These are phyloP conservation scores for Paralagenidium karlingii DNA, from an alignment of 352 stramenopile genomes.

Conservation along the genomic window DNA sequence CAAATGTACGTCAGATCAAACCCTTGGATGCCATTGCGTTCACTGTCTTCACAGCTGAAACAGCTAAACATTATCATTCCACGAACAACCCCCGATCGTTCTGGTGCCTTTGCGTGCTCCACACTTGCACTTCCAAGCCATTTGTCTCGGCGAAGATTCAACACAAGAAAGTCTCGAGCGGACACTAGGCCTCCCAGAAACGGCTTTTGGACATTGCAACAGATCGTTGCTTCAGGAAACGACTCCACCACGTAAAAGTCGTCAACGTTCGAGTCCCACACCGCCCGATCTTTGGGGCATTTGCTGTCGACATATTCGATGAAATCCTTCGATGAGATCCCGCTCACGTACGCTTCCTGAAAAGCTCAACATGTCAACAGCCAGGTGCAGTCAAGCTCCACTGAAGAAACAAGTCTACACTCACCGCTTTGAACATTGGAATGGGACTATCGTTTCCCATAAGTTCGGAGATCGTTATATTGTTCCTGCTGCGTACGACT, in stretches of 20 bases:
- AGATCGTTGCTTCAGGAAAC: conserved; percentile 19
- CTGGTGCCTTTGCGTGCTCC: conserved; percentile 22
- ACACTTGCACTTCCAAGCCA: conserved; percentile 27
- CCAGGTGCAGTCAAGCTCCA: too few species aligned
- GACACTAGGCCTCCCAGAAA: conserved; percentile 40
- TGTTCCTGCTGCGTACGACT: conserved; percentile 14
- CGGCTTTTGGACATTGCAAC: conserved; percentile 39
- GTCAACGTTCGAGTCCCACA: conserved; percentile 41
- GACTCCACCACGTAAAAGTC: conserved; percentile 33
- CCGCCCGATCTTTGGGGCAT: conserved; percentile 16
- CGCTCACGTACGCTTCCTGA: conserved; percentile 28
- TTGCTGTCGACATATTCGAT: conserved; percentile 28
- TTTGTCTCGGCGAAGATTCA: conserved; percentile 13
- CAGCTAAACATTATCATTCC: conserved; percentile 24
- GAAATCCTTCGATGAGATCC: conserved; percentile 23
- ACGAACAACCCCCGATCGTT: conserved; percentile 14
- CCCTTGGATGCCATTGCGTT: conserved; percentile 10
- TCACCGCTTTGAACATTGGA: conserved; percentile 33
- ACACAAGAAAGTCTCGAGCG: conserved; percentile 38
- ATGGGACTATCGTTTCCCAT: conserved; percentile 18
- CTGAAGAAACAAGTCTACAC: too few species aligned
- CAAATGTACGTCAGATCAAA: conserved; percentile 36
- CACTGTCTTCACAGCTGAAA: conserved; percentile 20
- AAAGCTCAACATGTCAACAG: neutral
- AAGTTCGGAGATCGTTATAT: conserved; percentile 31